Percentiles rank a stretch among this genome's conserved stretches.
phyloP scores from a whole-genome alignment of 805 yeast genomes.

The Debaryomyces prosopidis region DNA sequence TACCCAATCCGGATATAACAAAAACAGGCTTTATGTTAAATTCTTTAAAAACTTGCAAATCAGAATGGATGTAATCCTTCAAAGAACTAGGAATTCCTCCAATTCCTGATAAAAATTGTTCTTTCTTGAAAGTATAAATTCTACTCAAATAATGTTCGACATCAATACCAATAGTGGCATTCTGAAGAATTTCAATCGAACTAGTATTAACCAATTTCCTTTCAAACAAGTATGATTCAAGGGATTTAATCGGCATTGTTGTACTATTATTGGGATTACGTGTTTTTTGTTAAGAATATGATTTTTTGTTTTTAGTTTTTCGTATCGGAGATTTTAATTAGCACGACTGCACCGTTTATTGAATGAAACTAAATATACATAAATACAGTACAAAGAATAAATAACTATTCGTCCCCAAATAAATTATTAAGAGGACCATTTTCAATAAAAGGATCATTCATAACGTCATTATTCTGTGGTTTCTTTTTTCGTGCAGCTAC shows the following conservation, averaged over 20 bases:
- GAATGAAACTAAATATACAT: too few relatives aligned
- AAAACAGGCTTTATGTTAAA: slow-evolving; percentile 75
- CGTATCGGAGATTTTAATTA: too few relatives aligned
- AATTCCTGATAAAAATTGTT: slow-evolving; percentile 69
- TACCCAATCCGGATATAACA: slow-evolving; percentile 69
- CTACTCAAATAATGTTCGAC: slow-evolving; percentile 75
- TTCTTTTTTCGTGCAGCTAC: slow-evolving; percentile 49
- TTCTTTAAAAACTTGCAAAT: slow-evolving; percentile 59
- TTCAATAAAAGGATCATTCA: slow-evolving; percentile 73
- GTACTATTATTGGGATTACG: background rate
- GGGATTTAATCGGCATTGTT: slow-evolving; percentile 48
- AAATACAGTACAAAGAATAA: too few relatives aligned
- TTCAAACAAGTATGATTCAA: slow-evolving; percentile 71
- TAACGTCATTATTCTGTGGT: slow-evolving; percentile 44
- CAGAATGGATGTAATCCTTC: slow-evolving; percentile 55
- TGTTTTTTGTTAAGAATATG: too few relatives aligned
- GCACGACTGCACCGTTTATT: too few relatives aligned
- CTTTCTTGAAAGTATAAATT: slow-evolving; percentile 61
- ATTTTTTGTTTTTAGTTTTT: too few relatives aligned
- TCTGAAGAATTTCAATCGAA: slow-evolving; percentile 63
- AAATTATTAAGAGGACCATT: slow-evolving; percentile 64
- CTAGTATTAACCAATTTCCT: slow-evolving; percentile 58
- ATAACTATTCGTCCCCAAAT: slow-evolving; percentile 46
- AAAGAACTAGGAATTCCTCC: slow-evolving; percentile 79
- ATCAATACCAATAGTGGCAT: slow-evolving; percentile 79